These are phyloP conservation scores for Rhynchospora pubera DNA, from an alignment of 176 grass and related monocot species.

Conservation along the genomic window DNA sequence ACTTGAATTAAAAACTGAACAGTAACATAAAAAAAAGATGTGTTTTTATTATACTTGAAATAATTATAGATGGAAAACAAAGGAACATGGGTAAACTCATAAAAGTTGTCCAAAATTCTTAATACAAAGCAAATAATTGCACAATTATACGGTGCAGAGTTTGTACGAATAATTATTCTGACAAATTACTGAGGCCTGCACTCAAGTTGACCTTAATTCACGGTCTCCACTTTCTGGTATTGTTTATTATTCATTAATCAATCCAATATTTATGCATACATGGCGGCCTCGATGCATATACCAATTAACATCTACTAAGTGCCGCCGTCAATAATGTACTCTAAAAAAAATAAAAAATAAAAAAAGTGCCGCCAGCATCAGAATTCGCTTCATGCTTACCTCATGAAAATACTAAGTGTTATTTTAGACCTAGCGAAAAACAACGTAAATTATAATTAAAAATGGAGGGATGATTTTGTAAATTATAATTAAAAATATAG, in stretches of 20 bases:
- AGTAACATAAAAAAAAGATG: not conserved
- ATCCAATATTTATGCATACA: conserved; percentile 13
- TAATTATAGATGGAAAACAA: not conserved
- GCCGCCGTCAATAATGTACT: too few relatives aligned
- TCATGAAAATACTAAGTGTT: not conserved
- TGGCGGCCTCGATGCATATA: conserved; percentile 9
- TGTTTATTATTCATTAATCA: not conserved
- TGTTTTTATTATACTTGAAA: not conserved
- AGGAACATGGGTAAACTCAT: not conserved
- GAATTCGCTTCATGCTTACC: not conserved
- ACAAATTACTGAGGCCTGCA: not conserved
- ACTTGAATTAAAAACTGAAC: not conserved
- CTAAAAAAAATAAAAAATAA: too few relatives aligned
- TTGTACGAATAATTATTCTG: not conserved
- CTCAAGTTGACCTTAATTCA: conserved; percentile 13
- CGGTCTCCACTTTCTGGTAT: not conserved
- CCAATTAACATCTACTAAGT: not conserved
- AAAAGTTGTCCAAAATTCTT: not conserved
- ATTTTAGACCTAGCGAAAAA: not conserved
- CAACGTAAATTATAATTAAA: not conserved
- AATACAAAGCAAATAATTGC: not conserved
- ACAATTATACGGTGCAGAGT: not conserved
- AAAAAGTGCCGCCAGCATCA: not conserved
- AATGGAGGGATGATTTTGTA: not conserved
- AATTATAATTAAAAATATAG: too few relatives aligned